Conservation (phyloP, 345 rosid species). For the Salix viminalis region DNA sequence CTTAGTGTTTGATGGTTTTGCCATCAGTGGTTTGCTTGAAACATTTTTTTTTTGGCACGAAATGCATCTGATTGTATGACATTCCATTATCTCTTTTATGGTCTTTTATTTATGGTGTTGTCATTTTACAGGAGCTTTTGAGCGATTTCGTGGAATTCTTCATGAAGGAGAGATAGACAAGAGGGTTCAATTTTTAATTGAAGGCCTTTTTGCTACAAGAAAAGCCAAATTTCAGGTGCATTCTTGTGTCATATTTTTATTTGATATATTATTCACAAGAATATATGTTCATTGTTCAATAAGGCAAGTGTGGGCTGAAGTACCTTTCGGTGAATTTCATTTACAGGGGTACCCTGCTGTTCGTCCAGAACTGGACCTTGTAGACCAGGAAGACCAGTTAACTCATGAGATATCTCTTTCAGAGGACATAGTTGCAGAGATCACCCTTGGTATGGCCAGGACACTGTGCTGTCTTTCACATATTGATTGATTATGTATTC, state of each 20-base stretch:
- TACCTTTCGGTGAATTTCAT: constrained; percentile 14
- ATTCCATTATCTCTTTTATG: background rate
- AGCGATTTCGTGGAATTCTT: constrained; percentile 88
- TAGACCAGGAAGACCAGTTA: constrained; percentile 76
- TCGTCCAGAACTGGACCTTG: constrained; percentile 90
- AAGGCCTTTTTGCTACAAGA: constrained; percentile 77
- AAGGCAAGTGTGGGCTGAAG: background rate
- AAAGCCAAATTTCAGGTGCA: constrained; percentile 89
- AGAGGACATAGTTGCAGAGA: constrained; percentile 66
- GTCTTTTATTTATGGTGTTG: constrained; percentile 2
- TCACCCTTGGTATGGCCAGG: constrained; percentile 60
- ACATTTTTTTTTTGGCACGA: too few species aligned
- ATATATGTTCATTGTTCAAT: background rate
- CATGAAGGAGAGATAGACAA: constrained; percentile 97
- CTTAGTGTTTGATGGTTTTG: background rate
- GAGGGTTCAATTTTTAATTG: constrained; percentile 85
- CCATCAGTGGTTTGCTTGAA: background rate
- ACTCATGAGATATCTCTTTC: constrained; percentile 85
- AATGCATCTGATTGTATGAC: background rate
- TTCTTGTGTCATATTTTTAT: background rate
- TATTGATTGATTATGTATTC: background rate
- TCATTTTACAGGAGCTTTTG: constrained; percentile 67
- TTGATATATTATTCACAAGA: background rate
- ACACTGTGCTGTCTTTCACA: background rate
- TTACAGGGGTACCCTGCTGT: constrained; percentile 87